Conservation (phyloP, 768 basidiomycete genomes). For the Lentinula sp. region DNA sequence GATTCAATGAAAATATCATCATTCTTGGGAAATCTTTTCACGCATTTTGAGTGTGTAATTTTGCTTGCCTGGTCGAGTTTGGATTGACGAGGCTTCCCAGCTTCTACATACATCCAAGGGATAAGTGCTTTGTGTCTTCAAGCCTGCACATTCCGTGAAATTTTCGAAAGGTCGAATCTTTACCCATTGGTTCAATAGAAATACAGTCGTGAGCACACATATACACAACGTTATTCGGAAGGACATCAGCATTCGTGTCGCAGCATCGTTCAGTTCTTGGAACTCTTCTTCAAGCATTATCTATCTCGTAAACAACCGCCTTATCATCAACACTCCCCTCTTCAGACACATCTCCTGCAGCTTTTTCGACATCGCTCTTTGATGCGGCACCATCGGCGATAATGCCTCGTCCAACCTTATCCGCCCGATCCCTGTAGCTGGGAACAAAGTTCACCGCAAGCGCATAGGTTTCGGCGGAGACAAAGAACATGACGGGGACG, state of each 20-base stretch:
- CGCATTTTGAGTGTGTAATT: too few species aligned
- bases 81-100: too few species aligned
- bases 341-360: not conserved
- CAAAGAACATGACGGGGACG: slow-evolving; percentile 24
- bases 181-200: not conserved
- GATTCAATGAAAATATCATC: not conserved
- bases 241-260: too few species aligned
- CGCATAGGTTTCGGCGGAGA: slow-evolving; percentile 21
- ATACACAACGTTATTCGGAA: not conserved
- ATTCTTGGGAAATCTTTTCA: too few species aligned
- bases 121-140: too few species aligned
- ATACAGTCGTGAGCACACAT: not conserved
- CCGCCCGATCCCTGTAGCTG: slow-evolving; percentile 9
- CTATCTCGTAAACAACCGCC: not conserved
- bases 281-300: not conserved
- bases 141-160: too few species aligned
- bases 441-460: slow-evolving; percentile 25
- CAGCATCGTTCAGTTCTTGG: too few species aligned
- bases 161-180: too few species aligned
- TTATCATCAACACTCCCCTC: not conserved
- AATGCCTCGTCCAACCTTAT: not conserved
- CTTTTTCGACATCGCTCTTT: not conserved
- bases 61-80: too few species aligned
- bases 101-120: too few species aligned
- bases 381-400: not conserved